phyloP scores from a whole-genome alignment of 2,329 filamentous ascomycete species.

The Gaeumannomyces sp. region DNA sequence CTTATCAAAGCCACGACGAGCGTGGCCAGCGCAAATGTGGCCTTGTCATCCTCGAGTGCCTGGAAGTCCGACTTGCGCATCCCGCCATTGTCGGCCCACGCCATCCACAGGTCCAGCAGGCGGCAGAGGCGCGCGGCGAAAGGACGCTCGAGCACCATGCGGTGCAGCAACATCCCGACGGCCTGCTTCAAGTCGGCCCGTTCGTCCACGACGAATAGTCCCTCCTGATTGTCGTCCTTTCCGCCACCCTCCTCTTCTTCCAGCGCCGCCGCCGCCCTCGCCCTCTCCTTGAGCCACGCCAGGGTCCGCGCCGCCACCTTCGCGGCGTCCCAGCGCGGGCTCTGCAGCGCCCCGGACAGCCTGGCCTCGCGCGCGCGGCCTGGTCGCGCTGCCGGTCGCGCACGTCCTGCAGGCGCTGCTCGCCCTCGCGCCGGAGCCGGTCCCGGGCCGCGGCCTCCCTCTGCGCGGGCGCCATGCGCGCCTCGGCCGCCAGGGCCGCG shows the following conservation, averaged over 20 bases:
- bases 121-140: constrained; percentile 34
- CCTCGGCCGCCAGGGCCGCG: constrained; percentile 36
- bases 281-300: constrained; percentile 33
- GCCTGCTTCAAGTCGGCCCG: constrained; percentile 30
- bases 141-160: constrained; percentile 44
- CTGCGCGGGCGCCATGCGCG: constrained; percentile 35
- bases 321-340: constrained; percentile 44
- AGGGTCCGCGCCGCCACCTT: constrained; percentile 39
- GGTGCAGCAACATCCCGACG: constrained; percentile 41
- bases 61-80: constrained; percentile 41
- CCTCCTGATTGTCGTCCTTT: not conserved
- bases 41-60: constrained; percentile 30
- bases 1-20: constrained; percentile 42
- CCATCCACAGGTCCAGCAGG: constrained; percentile 46
- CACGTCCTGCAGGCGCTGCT: constrained; percentile 41
- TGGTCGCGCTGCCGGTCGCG: constrained; percentile 33
- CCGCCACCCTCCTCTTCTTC: not conserved
- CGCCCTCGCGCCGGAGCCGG: constrained; percentile 34
- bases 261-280: constrained; percentile 16
- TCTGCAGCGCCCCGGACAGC: constrained; percentile 44
- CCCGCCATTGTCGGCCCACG: constrained; percentile 49
- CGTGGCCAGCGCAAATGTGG: constrained; percentile 41
- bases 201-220: not conserved
- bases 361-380: constrained; percentile 38
- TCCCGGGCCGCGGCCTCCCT: constrained; percentile 34